Conservation (phyloP, 139 green algal species). For the Micractinium conductrix region DNA sequence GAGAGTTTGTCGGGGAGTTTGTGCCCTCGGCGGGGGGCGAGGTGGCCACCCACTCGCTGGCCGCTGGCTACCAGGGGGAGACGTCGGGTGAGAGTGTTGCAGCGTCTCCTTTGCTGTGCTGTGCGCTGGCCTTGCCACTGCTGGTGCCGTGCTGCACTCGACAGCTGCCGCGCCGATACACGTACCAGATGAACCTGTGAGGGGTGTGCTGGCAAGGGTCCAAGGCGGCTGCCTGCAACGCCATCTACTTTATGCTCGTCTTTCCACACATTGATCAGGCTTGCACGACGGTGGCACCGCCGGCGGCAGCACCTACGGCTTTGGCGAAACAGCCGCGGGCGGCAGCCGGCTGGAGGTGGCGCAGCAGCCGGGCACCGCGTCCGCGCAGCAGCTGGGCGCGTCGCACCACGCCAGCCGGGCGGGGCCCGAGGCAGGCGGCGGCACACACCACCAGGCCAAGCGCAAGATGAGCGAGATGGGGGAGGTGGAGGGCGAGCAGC, state of each 20-base stretch:
- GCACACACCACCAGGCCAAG: slow-evolving; percentile 1
- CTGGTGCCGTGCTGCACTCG: no score
- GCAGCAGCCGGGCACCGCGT: slow-evolving; percentile 20
- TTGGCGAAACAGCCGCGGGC: slow-evolving; percentile 18
- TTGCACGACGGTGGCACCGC: slow-evolving; percentile 21
- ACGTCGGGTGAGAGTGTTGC: slow-evolving; percentile 17
- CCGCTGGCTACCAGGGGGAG: slow-evolving; percentile 39
- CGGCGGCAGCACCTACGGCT: slow-evolving; percentile 6
- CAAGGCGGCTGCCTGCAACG: no score
- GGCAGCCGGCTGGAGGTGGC: slow-evolving; percentile 6
- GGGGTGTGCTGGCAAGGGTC: no score
- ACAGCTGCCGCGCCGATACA: no score
- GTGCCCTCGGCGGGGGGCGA: slow-evolving; percentile 5
- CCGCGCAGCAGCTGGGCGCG: background rate
- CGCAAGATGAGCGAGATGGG: slow-evolving; percentile 40
- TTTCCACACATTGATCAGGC: no score
- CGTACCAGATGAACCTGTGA: no score
- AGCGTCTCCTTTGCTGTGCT: background rate
- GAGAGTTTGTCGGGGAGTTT: slow-evolving; percentile 38
- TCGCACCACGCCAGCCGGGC: slow-evolving; percentile 13
- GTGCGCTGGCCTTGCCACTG: background rate
- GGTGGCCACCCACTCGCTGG: background rate
- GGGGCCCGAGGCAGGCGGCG: background rate
- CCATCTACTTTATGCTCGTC: no score
- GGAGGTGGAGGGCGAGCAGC: background rate